Percentiles rank a stretch among this genome's conserved stretches.
phyloP scores from a whole-genome alignment of 129 eudicot species.

The Logfia minima region DNA sequence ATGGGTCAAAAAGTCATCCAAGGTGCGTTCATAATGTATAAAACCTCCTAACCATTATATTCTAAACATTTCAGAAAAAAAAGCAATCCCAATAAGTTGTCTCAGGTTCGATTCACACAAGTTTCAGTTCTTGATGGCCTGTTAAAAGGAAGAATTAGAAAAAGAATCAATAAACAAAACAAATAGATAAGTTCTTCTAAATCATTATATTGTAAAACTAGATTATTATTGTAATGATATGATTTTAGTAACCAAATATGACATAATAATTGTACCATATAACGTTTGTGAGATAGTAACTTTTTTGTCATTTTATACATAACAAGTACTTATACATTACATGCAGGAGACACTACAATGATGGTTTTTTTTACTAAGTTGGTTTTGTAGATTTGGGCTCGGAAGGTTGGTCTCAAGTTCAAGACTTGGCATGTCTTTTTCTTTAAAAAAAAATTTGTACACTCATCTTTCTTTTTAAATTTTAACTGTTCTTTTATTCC shows the following conservation, averaged over 20 bases:
- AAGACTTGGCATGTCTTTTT: no score
- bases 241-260: not conserved
- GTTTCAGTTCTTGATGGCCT: not conserved
- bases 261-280: not conserved
- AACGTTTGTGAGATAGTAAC: not conserved
- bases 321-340: not conserved
- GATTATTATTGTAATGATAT: not conserved
- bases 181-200: not conserved
- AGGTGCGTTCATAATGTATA: not conserved
- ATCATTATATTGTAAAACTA: not conserved
- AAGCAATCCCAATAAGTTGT: no score
- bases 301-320: no score
- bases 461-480: no score
- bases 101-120: not conserved
- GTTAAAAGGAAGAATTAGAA: not conserved
- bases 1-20: no score
- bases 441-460: no score
- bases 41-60: not conserved
- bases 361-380: not conserved
- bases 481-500: no score
- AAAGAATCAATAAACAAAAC: no score
- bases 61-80: not conserved
- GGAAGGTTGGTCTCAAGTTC: not conserved
- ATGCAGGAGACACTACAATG: not conserved
- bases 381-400: not conserved